phyloP scores from a whole-genome alignment of 108 stramenopile genomes.

The Hondaea fermentalgiana region DNA sequence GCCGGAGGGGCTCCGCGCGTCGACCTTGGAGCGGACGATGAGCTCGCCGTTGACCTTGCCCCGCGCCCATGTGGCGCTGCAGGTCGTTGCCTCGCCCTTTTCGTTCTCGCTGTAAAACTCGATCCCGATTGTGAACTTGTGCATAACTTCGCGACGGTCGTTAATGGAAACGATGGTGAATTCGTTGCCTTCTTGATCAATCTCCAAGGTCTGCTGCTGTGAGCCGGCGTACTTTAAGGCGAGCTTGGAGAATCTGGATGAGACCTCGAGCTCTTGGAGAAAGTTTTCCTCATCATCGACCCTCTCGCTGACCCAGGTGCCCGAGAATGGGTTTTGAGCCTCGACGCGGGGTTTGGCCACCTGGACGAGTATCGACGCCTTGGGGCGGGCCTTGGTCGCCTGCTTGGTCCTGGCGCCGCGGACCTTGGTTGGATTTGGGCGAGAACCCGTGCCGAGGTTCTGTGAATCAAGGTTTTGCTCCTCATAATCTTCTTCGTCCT shows the following conservation, averaged over 20 bases:
- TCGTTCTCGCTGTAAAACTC: not conserved
- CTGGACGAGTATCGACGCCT: not conserved
- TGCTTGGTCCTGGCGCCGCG: not conserved
- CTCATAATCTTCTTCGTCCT: not conserved
- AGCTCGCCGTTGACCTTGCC: not conserved
- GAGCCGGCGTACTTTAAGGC: not conserved
- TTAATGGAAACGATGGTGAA: not conserved
- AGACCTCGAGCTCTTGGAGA: conserved; percentile 10
- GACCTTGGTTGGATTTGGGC: not conserved
- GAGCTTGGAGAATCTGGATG: not conserved
- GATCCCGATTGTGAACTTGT: not conserved
- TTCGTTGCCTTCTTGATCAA: not conserved
- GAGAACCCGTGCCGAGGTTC: not conserved
- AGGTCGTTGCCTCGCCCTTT: not conserved
- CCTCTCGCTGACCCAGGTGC: not conserved
- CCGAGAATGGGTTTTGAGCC: not conserved
- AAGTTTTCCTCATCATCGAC: not conserved
- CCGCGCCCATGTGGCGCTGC: not conserved
- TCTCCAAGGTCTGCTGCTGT: not conserved
- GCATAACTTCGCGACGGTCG: not conserved
- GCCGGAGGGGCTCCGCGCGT: not conserved
- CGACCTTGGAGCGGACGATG: not conserved
- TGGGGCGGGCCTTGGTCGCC: not conserved
- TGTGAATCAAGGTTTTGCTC: not conserved
- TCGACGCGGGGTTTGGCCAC: not conserved